phyloP scores from a whole-genome alignment of 192 early-diverging fungal genomes.

The Rhizophagus sp. region DNA sequence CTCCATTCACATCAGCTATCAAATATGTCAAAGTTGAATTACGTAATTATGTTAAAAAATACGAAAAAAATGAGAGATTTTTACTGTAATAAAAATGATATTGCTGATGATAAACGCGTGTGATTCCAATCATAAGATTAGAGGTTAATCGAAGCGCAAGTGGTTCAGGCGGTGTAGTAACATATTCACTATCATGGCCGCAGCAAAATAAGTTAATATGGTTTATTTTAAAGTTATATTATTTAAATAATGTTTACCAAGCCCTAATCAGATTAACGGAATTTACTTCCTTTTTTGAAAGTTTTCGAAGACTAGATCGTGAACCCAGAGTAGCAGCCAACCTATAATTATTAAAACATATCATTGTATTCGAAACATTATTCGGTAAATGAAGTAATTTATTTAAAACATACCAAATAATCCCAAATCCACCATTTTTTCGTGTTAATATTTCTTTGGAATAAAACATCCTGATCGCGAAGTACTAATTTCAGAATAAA shows the following conservation, averaged over 20 bases:
- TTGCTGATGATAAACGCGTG: constrained; percentile 55
- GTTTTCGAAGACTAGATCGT: constrained; percentile 48
- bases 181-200: constrained; percentile 32
- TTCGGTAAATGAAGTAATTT: background rate
- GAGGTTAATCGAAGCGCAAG: constrained; percentile 58
- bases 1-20: constrained; percentile 47
- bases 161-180: constrained; percentile 50
- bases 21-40: background rate
- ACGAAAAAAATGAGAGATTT: background rate
- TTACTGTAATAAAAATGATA: constrained; percentile 56
- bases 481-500: background rate
- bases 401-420: constrained; percentile 45
- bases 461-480: constrained; percentile 49
- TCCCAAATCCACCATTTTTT: constrained; percentile 48
- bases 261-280: constrained; percentile 52
- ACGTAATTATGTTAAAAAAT: background rate
- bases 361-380: background rate
- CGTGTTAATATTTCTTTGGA: constrained; percentile 58
- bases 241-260: constrained; percentile 35
- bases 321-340: constrained; percentile 55
- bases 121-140: constrained; percentile 60
- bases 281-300: constrained; percentile 58
- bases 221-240: background rate
- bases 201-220: background rate
- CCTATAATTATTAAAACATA: constrained; percentile 32